phyloP scores from a whole-genome alignment of 768 basidiomycete genomes.

The Hortiboletus campestris region DNA sequence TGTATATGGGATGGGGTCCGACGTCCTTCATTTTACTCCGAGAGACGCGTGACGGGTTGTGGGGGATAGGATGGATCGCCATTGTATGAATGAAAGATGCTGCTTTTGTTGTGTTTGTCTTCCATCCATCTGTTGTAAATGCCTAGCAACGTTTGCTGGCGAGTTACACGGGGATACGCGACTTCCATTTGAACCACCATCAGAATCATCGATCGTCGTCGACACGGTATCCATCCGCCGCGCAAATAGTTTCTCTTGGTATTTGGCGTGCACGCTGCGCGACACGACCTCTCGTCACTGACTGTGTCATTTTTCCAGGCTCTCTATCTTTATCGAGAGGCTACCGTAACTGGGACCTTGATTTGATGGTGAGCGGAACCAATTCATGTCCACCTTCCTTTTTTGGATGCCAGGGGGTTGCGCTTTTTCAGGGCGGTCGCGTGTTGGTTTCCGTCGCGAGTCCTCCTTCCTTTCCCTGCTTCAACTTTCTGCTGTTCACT shows the following conservation, averaged over 20 bases:
- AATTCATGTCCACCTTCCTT: conserved; percentile 24
- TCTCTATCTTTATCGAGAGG: background rate
- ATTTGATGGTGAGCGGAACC: conserved; percentile 29
- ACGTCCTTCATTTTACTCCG: conserved; percentile 58
- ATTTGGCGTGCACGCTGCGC: background rate
- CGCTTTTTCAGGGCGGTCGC: conserved; percentile 35
- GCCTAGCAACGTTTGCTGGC: conserved; percentile 26
- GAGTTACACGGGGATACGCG: background rate
- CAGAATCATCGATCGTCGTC: too few species aligned
- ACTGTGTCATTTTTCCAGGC: conserved; percentile 4
- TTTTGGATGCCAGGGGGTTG: conserved; percentile 29
- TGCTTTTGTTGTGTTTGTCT: conserved; percentile 22
- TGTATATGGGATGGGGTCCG: conserved; percentile 64
- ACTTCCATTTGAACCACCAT: conserved; percentile 1
- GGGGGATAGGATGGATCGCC: conserved; percentile 15
- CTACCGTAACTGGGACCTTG: conserved; percentile 12
- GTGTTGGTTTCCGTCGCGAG: conserved; percentile 23
- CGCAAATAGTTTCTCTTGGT: conserved; percentile 11
- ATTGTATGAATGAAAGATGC: conserved; percentile 21
- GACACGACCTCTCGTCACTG: conserved; percentile 5
- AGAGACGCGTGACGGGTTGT: conserved; percentile 16
- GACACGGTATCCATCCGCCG: background rate
- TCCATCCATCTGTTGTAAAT: conserved; percentile 9
- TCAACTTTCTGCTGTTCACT: conserved; percentile 29
- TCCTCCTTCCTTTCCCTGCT: conserved; percentile 21